Evolutionary conservation across 1,284 basidiomycete genomes (phyloP).

Genomic region (Bjerkandera adusta): DNA sequence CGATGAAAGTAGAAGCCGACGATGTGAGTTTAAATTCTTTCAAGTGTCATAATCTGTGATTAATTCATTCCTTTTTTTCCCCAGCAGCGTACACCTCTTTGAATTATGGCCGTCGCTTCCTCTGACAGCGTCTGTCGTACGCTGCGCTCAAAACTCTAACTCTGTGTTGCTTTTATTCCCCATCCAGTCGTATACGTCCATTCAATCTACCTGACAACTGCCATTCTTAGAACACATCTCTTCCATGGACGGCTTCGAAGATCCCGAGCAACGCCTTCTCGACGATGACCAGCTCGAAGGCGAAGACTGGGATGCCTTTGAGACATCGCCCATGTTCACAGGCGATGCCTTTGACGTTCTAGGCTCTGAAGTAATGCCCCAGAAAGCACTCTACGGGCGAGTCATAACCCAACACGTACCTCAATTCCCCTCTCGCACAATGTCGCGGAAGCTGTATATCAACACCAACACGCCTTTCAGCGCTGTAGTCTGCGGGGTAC

Average conservation of each 20-base stretch:
- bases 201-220: no score
- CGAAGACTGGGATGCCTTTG: not conserved
- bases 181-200: no score
- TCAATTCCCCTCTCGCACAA: not conserved
- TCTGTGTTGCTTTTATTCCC: no score
- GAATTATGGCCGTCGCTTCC: no score
- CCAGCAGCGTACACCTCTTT: no score
- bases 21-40: no score
- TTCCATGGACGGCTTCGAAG: not conserved
- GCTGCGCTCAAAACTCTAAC: no score
- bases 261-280: conserved; percentile 2
- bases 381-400: conserved; percentile 17
- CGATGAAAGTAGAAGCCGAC: no score
- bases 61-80: no score
- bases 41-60: no score
- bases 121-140: no score
- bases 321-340: conserved; percentile 16
- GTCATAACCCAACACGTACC: conserved; percentile 10
- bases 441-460: conserved; percentile 21
- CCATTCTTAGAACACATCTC: no score
- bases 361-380: conserved; percentile 7
- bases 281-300: not conserved
- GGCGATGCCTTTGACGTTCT: conserved; percentile 14
- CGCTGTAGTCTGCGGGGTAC: conserved; percentile 28
- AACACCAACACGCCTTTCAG: conserved; percentile 24